Base-by-base conservation (phyloP, 306 rosid genomes). In the Pyrus bretschneideri region DNA sequence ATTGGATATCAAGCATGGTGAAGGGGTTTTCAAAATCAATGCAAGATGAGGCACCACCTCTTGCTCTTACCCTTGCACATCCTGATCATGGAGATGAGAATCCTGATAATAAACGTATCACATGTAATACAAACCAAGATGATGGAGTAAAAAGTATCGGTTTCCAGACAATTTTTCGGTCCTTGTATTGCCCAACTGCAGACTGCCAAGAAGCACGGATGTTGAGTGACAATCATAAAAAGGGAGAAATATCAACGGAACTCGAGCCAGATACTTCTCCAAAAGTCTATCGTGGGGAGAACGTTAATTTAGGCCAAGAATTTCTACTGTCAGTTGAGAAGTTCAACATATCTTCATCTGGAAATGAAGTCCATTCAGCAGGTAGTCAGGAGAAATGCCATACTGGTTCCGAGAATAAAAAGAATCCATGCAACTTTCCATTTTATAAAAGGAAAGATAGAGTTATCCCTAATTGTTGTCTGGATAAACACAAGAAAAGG, bases 101-200 rank as follows among this genome's bases (percentile, higher is more conserved):
- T 68, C 70, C 79, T 49, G 81, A 81, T 30, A 78, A 82, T 78
- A 84, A 81, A 42, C 74, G 69, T n/a, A 27, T 80, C 64, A 40
- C 81, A 38, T 23, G 77, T 81, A 81, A 81, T 82, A 80, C 46
- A 87, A 78, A 25, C 77, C 82, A 72, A 76, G 83, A 80, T 75
- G 57, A 74, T 4, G 83, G 74, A 63, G 69, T 72, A 35, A 88
- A 85, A 76, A 75, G 7, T 76, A 68, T 82, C 2, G 97, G 98
- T 74, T 94, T 94, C 79, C 91, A 82, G 70, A 89, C 96, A 59
- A 77, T 90, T 73, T 94, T 94, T 70, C 91, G 78, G 80, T 90
- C 96, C 76, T 78, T 94, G 70, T 90, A 86, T 85, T 49, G 63
- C 75, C 81, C 89, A 66, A 86, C 67, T 78, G 75, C 60, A 67